phyloP scores from a whole-genome alignment of 2,329 filamentous ascomycete species.

The Magnaporthales sp. region DNA sequence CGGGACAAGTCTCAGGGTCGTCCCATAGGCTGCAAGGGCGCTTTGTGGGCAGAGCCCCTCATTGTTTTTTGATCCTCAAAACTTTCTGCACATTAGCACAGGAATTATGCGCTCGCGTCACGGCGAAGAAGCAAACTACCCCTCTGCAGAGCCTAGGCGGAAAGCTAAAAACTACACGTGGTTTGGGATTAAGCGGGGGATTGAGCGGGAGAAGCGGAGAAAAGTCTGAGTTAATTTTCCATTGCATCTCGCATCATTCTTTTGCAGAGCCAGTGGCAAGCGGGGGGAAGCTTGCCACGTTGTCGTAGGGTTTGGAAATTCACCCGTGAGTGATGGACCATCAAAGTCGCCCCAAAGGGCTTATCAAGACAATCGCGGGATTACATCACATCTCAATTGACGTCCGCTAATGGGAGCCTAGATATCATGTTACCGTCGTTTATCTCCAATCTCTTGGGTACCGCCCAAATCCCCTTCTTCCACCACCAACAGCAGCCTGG shows the following conservation, averaged over 20 bases:
- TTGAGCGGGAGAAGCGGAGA: not conserved
- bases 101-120: not conserved
- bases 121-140: not conserved
- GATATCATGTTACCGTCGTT: not conserved
- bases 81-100: not conserved
- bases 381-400: not conserved
- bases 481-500: not conserved
- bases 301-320: not conserved
- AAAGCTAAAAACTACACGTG: not conserved
- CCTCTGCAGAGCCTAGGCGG: no score
- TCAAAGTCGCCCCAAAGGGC: not conserved
- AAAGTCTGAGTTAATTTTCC: not conserved
- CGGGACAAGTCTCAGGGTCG: not conserved
- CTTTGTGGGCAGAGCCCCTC: not conserved
- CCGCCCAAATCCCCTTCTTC: constrained; percentile 1
- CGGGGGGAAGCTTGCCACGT: not conserved
- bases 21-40: not conserved
- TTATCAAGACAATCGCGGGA: not conserved
- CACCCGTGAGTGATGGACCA: not conserved
- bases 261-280: not conserved
- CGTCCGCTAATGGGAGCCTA: not conserved
- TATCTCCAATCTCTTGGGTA: not conserved
- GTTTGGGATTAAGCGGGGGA: no score
- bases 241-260: not conserved
- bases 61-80: not conserved